phyloP scores from a whole-genome alignment of 2,329 filamentous ascomycete species.

The Fusarium buharicum region DNA sequence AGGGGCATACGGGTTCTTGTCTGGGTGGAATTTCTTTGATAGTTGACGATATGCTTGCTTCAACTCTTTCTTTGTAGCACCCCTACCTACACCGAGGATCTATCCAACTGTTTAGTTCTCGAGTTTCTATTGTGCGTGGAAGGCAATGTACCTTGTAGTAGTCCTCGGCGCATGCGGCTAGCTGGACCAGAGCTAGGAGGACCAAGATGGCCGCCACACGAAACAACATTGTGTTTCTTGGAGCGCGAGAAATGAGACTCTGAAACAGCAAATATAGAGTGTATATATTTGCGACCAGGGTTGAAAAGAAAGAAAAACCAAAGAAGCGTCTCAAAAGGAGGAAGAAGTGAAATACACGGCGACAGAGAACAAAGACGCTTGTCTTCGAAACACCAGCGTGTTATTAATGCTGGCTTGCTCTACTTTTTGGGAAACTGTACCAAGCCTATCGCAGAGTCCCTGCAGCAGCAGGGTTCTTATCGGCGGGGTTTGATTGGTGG shows the following conservation, averaged over 20 bases:
- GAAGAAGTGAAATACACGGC: slow-evolving; percentile 8
- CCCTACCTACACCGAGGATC: slow-evolving; percentile 81
- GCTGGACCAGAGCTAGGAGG: slow-evolving; percentile 64
- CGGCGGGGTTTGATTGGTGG: slow-evolving; percentile 34
- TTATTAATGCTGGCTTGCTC: slow-evolving; percentile 46
- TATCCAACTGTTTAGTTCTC: slow-evolving; percentile 50
- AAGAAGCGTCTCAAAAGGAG: slow-evolving; percentile 9
- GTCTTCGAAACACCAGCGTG: slow-evolving; percentile 49
- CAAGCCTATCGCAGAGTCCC: slow-evolving; percentile 35
- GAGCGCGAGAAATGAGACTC: slow-evolving; percentile 29
- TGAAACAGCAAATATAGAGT: background rate
- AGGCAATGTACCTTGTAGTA: slow-evolving; percentile 75
- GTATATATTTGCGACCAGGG: slow-evolving; percentile 8
- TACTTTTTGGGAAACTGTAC: slow-evolving; percentile 27
- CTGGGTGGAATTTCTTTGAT: slow-evolving; percentile 95
- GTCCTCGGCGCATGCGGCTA: slow-evolving; percentile 72
- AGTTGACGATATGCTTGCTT: slow-evolving; percentile 92
- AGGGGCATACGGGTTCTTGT: slow-evolving; percentile 89
- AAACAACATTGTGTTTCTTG: slow-evolving; percentile 60
- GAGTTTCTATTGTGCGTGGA: background rate
- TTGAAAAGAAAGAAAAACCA: slow-evolving; percentile 6
- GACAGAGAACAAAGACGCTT: slow-evolving; percentile 25
- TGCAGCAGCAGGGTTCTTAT: slow-evolving; percentile 38
- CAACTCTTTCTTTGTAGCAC: slow-evolving; percentile 86
- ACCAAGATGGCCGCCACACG: slow-evolving; percentile 60